Percentiles rank a stretch among this genome's conserved stretches.
phyloP scores from a whole-genome alignment of 2,329 filamentous ascomycete genomes.

The Lecanicillium sp. region DNA sequence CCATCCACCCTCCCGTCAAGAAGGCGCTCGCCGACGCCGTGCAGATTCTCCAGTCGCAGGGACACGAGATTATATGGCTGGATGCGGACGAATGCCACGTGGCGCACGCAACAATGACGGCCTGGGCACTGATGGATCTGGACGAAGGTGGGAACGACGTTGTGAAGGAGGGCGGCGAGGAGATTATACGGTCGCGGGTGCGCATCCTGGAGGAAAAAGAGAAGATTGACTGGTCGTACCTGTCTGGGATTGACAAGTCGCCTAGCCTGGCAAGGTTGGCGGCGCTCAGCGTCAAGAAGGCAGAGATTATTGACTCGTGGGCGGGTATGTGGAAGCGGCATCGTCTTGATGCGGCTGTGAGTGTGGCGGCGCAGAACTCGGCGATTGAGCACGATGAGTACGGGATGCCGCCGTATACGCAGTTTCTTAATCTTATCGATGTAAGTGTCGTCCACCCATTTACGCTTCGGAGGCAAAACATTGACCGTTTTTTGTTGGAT shows the following conservation, averaged over 20 bases:
- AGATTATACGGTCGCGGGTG: too few relatives aligned
- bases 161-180: too few relatives aligned
- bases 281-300: constrained; percentile 13
- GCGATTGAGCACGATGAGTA: constrained; percentile 45
- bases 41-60: constrained; percentile 28
- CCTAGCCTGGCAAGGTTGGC: constrained; percentile 31
- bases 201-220: constrained; percentile 4
- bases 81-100: constrained; percentile 15
- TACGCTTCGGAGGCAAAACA: too few relatives aligned
- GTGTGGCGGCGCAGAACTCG: constrained; percentile 38
- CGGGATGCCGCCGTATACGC: constrained; percentile 36
- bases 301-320: constrained; percentile 28
- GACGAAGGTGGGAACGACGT: too few relatives aligned
- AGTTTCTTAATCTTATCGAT: constrained; percentile 44
- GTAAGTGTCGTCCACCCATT: constrained; percentile 27
- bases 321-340: constrained; percentile 32
- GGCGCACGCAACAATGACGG: constrained; percentile 4
- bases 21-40: constrained; percentile 34
- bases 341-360: constrained; percentile 40
- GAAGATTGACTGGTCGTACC: constrained; percentile 8
- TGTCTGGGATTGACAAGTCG: constrained; percentile 16
- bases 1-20: constrained; percentile 42
- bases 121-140: constrained; percentile 3
- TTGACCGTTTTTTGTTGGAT: neutral
- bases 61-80: constrained; percentile 35